phyloP scores from a whole-genome alignment of 2,329 filamentous ascomycete genomes.

The Fusarium proliferatum region DNA sequence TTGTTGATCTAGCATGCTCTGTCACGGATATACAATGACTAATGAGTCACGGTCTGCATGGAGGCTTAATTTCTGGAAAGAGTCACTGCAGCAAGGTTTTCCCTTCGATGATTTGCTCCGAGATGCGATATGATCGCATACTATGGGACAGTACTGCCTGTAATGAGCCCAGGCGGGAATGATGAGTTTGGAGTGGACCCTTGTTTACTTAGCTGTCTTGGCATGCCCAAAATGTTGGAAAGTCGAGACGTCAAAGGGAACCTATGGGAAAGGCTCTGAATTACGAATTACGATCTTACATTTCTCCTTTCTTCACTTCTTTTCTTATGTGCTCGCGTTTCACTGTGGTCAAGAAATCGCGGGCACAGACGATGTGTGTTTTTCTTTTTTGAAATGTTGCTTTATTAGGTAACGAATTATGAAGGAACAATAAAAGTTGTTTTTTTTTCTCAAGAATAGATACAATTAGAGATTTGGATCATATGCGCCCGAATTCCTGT shows the following conservation, averaged over 20 bases:
- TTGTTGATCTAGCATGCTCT: conserved; percentile 49
- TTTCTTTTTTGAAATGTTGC: conserved; percentile 48
- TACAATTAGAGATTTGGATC: conserved; percentile 40
- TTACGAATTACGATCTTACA: conserved; percentile 48
- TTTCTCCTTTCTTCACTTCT: conserved; percentile 44
- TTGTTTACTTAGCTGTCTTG: conserved; percentile 37
- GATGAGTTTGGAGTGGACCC: conserved; percentile 44
- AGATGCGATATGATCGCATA: conserved; percentile 48
- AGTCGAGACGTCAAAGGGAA: conserved; percentile 43
- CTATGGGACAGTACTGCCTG: conserved; percentile 51
- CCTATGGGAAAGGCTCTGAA: conserved; percentile 36
- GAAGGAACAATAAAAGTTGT: conserved; percentile 55
- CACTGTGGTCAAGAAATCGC: conserved; percentile 12
- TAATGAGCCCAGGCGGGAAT: conserved; percentile 53
- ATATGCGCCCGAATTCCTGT: conserved; percentile 18
- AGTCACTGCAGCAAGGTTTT: conserved; percentile 40
- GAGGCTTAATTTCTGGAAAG: conserved; percentile 49
- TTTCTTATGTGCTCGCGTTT: conserved; percentile 30
- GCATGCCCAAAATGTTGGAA: conserved; percentile 34
- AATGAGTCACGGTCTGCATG: conserved; percentile 59
- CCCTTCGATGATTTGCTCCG: conserved; percentile 41
- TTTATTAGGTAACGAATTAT: conserved; percentile 55
- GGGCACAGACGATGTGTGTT: conserved; percentile 47
- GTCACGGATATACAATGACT: conserved; percentile 57
- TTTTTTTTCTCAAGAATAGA: conserved; percentile 44